Conservation (phyloP, 306 rosid species). For the Quercus cerris region DNA sequence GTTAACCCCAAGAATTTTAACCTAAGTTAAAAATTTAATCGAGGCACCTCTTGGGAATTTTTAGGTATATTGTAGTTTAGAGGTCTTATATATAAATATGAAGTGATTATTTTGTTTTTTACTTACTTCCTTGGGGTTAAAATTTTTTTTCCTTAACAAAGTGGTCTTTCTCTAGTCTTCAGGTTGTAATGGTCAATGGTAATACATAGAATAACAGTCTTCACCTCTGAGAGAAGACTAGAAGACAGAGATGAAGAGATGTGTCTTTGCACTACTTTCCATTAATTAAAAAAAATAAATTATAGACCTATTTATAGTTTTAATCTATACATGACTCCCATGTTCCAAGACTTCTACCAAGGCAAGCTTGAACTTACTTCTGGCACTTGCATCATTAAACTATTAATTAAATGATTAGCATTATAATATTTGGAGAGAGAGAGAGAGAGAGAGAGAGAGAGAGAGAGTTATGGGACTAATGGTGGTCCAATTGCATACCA, state of each 20-base stretch:
- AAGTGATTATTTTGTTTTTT: neutral
- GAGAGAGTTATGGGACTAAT: neutral
- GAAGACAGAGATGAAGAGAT: neutral
- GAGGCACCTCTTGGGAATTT: slow-evolving; percentile 25
- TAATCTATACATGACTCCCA: neutral
- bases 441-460: neutral
- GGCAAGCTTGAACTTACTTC: slow-evolving; percentile 6
- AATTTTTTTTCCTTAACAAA: neutral
- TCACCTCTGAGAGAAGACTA: neutral
- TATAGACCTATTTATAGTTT: neutral
- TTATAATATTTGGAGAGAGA: neutral
- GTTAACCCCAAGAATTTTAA: slow-evolving; percentile 17
- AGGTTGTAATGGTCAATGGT: neutral
- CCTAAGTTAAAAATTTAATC: slow-evolving; percentile 13
- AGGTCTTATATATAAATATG: neutral
- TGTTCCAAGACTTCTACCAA: slow-evolving; percentile 10
- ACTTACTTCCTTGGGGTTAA: no score
- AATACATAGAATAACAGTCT: neutral
- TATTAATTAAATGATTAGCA: neutral
- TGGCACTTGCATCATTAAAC: slow-evolving; percentile 14
- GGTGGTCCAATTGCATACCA: slow-evolving; percentile 24
- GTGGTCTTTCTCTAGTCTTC: neutral
- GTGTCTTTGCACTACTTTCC: neutral
- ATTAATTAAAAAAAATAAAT: neutral
- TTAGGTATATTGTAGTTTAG: neutral